These are phyloP conservation scores for Hanseniaspora jakobsenii DNA, from an alignment of 805 yeast species.

Conservation along the genomic window DNA sequence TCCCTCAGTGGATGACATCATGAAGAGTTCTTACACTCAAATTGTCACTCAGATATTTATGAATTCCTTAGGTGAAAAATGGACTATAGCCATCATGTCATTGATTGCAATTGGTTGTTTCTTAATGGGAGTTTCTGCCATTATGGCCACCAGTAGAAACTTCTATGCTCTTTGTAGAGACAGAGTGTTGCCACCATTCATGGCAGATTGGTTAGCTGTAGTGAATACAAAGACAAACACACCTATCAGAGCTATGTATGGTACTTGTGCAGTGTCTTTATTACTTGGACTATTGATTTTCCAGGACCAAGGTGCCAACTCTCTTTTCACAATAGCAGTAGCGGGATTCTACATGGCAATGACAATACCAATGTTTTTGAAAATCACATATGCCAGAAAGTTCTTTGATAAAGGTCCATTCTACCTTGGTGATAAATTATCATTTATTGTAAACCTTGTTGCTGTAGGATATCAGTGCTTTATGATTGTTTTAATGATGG, in stretches of 20 bases:
- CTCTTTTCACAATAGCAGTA: slow-evolving; percentile 34
- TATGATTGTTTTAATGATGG: slow-evolving; percentile 46
- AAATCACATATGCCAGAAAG: slow-evolving; percentile 35
- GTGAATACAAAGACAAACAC: slow-evolving; percentile 47
- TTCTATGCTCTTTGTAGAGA: slow-evolving; percentile 70
- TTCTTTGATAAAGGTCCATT: slow-evolving; percentile 57
- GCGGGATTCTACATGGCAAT: slow-evolving; percentile 35
- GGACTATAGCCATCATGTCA: slow-evolving; percentile 57
- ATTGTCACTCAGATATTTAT: slow-evolving; percentile 55
- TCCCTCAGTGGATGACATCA: slow-evolving; percentile 33
- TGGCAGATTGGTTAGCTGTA: slow-evolving; percentile 42
- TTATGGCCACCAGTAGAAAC: slow-evolving; percentile 57
- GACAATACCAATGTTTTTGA: slow-evolving; percentile 31
- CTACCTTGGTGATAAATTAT: slow-evolving; percentile 41
- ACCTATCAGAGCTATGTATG: slow-evolving; percentile 51
- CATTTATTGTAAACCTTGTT: slow-evolving; percentile 36
- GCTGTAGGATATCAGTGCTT: slow-evolving; percentile 41
- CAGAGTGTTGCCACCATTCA: slow-evolving; percentile 55
- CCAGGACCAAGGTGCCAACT: slow-evolving; percentile 35
- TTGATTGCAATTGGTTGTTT: slow-evolving; percentile 49
- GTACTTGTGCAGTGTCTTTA: slow-evolving; percentile 30
- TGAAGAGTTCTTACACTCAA: slow-evolving; percentile 39
- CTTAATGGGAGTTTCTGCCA: slow-evolving; percentile 52
- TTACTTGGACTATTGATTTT: slow-evolving; percentile 32
- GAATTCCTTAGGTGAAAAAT: slow-evolving; percentile 48